phyloP scores from a whole-genome alignment of 2,329 filamentous ascomycete species.

The Pseudogymnoascus sp. region DNA sequence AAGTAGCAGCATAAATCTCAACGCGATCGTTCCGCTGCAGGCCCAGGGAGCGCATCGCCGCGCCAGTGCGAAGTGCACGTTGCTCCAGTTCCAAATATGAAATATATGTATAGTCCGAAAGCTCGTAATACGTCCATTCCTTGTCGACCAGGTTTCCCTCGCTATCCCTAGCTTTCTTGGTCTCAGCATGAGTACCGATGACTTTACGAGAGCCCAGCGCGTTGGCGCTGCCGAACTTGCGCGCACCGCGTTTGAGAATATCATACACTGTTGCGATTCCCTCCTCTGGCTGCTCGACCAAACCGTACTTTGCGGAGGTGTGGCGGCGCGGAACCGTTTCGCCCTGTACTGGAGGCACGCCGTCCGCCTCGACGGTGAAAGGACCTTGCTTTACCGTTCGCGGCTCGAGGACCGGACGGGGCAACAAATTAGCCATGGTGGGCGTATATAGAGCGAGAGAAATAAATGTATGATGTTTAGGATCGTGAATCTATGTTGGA shows the following conservation, averaged over 20 bases:
- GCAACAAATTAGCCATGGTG: background rate
- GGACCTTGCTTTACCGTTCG: conserved; percentile 35
- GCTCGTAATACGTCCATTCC: conserved; percentile 78
- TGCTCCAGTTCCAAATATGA: conserved; percentile 72
- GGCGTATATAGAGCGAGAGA: background rate
- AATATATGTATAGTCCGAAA: conserved; percentile 68
- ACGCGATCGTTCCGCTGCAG: conserved; percentile 58
- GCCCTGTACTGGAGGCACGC: conserved; percentile 49
- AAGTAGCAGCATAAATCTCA: conserved; percentile 74
- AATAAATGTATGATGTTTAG: background rate
- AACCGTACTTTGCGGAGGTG: conserved; percentile 46
- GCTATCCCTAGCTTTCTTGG: conserved; percentile 78
- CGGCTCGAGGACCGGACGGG: background rate
- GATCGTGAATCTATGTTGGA: background rate
- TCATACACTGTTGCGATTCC: conserved; percentile 66
- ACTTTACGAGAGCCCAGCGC: conserved; percentile 63
- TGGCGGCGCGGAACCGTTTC: conserved; percentile 64
- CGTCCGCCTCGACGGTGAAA: conserved; percentile 54
- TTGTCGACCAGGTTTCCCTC: conserved; percentile 74
- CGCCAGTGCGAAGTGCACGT: conserved; percentile 57
- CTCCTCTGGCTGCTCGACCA: conserved; percentile 45
- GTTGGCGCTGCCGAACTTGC: conserved; percentile 56
- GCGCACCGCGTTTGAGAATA: conserved; percentile 59
- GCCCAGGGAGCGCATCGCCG: conserved; percentile 65
- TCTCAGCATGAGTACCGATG: conserved; percentile 69